Evolutionary conservation across 768 basidiomycete species (phyloP).

Genomic region (Phaeolepiota aurea): DNA sequence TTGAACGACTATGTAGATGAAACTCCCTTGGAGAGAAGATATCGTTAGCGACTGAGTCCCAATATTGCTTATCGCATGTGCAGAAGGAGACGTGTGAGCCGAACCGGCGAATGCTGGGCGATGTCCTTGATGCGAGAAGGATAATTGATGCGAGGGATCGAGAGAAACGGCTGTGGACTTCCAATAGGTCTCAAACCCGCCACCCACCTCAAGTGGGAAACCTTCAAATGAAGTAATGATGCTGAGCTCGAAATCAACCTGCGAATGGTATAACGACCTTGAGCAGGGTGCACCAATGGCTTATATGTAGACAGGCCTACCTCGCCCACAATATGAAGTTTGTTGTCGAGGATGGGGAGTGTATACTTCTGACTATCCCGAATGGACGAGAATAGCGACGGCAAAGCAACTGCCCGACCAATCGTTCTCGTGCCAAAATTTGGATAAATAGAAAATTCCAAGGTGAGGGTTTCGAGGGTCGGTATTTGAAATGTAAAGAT

Average conservation of each 20-base stretch:
- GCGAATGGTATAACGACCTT: too few relatives aligned
- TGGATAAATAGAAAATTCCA: conserved; percentile 94
- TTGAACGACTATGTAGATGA: conserved; percentile 81
- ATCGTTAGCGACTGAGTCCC: conserved; percentile 62
- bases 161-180: conserved; percentile 66
- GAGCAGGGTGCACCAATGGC: too few relatives aligned
- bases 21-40: conserved; percentile 85
- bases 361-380: conserved; percentile 45
- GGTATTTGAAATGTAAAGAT: conserved; percentile 85
- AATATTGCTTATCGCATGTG: conserved; percentile 38
- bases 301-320: conserved; percentile 39
- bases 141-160: conserved; percentile 30
- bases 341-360: conserved; percentile 84
- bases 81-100: conserved; percentile 65
- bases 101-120: conserved; percentile 43
- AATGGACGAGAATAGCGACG: conserved; percentile 57
- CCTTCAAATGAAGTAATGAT: conserved; percentile 86
- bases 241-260: conserved; percentile 86
- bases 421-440: conserved; percentile 97
- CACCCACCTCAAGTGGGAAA: conserved; percentile 89
- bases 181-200: conserved; percentile 97
- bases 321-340: conserved; percentile 91
- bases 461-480: conserved; percentile 57
- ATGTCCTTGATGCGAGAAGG: conserved; percentile 27
- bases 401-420: conserved; percentile 82